Evolutionary conservation across 2,329 filamentous ascomycete species (phyloP).

Genomic region (Blastomyces parvus): DNA sequence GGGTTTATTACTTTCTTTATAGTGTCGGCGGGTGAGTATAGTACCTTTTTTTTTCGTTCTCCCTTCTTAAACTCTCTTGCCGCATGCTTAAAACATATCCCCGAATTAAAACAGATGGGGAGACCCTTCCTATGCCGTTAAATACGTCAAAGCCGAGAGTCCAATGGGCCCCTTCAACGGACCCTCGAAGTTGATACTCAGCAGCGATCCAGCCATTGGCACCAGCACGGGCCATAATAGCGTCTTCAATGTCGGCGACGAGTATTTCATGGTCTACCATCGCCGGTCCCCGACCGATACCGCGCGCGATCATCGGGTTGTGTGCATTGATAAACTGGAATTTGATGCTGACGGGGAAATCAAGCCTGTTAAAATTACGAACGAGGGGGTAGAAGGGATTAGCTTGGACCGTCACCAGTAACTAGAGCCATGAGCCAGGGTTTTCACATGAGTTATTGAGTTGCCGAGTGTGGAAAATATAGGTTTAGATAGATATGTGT

Average conservation of each 20-base stretch:
- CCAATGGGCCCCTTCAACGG: slow-evolving; percentile 37
- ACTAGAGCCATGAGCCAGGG: too few relatives aligned
- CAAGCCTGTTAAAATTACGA: slow-evolving; percentile 33
- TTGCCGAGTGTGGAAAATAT: neutral
- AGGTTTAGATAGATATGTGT: neutral
- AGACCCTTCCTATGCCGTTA: slow-evolving; percentile 40
- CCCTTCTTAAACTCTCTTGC: neutral
- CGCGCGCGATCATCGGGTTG: slow-evolving; percentile 39
- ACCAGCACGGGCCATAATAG: slow-evolving; percentile 37
- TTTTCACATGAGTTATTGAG: neutral
- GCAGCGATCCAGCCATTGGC: slow-evolving; percentile 20
- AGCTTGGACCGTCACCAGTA: slow-evolving; percentile 6
- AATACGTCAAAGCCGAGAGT: slow-evolving; percentile 34
- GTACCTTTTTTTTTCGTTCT: neutral
- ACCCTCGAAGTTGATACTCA: slow-evolving; percentile 30
- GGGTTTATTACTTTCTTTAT: slow-evolving; percentile 39
- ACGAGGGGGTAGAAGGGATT: slow-evolving; percentile 21
- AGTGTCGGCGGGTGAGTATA: slow-evolving; percentile 32
- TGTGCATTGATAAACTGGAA: slow-evolving; percentile 42
- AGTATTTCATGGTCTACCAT: slow-evolving; percentile 42
- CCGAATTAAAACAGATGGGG: slow-evolving; percentile 30
- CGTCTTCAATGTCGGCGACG: slow-evolving; percentile 32
- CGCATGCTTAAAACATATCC: neutral
- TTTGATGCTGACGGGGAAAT: slow-evolving; percentile 40
- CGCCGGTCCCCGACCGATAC: slow-evolving; percentile 38